A percentile compares a stretch with the other conserved stretches of the same genome.
phyloP scores from a whole-genome alignment of 805 yeast genomes.

The Schizosaccharomyces cryophilus region DNA sequence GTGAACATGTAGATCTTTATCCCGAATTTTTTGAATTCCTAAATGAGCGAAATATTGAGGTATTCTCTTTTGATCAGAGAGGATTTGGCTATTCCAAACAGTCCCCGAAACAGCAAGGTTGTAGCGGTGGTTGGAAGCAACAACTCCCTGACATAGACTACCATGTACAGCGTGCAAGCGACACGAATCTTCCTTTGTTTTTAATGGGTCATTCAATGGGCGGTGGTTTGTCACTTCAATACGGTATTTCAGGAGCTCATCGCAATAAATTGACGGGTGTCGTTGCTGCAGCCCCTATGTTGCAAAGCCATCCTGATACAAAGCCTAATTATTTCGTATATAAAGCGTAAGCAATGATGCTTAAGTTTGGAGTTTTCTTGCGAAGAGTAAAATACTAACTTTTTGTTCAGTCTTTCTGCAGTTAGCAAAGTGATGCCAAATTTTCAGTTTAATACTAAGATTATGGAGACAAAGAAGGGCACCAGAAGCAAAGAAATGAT shows the following conservation, averaged over 20 bases:
- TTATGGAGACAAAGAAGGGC: neutral
- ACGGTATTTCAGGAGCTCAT: conserved; percentile 5
- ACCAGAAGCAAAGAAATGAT: conserved; percentile 11
- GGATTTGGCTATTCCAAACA: conserved; percentile 17
- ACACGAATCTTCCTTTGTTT: neutral
- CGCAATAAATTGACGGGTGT: conserved; percentile 4
- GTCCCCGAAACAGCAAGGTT: conserved; percentile 12
- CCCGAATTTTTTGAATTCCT: conserved; percentile 13
- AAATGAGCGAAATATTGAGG: conserved; percentile 14
- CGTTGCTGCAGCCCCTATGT: conserved; percentile 1
- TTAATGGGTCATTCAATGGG: conserved; percentile 7
- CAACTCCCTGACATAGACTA: conserved; percentile 14
- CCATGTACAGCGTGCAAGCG: conserved; percentile 4
- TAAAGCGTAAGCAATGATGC: neutral
- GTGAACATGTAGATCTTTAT: conserved; percentile 15
- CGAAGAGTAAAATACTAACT: neutral
- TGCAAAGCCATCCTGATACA: neutral
- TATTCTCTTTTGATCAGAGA: conserved; percentile 18
- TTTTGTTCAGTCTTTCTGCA: neutral
- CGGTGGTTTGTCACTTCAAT: neutral
- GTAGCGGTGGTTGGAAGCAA: conserved; percentile 13
- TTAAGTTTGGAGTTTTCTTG: neutral
- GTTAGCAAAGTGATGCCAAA: neutral
- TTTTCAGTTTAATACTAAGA: neutral
- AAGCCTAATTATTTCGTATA: neutral